Evolutionary conservation across 2,329 filamentous ascomycete genomes (phyloP), one percentile per base, ranked within the genome.

Genomic region (Aspergillus sp.): DNA sequence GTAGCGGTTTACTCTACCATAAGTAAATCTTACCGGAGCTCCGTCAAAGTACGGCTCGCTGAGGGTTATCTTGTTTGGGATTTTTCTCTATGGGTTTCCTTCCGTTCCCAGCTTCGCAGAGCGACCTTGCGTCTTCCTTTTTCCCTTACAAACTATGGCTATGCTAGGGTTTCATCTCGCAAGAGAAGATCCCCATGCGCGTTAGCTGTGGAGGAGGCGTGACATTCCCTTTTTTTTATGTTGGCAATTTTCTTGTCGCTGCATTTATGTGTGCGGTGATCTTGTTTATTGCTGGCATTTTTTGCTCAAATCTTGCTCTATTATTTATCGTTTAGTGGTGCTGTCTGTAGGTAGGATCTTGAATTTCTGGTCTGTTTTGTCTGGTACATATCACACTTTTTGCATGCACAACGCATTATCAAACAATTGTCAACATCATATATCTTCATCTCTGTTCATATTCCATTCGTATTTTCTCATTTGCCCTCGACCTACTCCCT

Each of bases 81-180:
- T 70, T 69, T 75, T 71, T 72, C 69, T 67, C 68, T 58, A 71
- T 80, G 77, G 76, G 74, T 79, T 77, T 78, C 72, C 77, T 73
- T 81, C 78, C 78, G 78, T 81, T 81, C 78, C 78, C 78, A 70
- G 78, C 78, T 76, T 75, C 73, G 76, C 65, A 81, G 78, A 81
- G 63, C 56, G 64, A 68, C 26, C 26, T 57, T 59, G 69, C 75
- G 76, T 73, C 69, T 70, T 75, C 72, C 77, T 79, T 80, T 80
- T 77, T 78, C 73, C 75, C 73, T 70, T 59, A 70, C 71, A 71
- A 68, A 66, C 67, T 77, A 77, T 78, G 75, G 76, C 76, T 77
- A 65, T 65, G 77, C 75, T 78, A 77, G 74, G 74, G 74, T 70
- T 70, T 73, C 69, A 69, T 69, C 71, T 66, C 62, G 67, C 67